phyloP scores from a whole-genome alignment of 768 basidiomycete species.

The Cyclocybe aegerita region DNA sequence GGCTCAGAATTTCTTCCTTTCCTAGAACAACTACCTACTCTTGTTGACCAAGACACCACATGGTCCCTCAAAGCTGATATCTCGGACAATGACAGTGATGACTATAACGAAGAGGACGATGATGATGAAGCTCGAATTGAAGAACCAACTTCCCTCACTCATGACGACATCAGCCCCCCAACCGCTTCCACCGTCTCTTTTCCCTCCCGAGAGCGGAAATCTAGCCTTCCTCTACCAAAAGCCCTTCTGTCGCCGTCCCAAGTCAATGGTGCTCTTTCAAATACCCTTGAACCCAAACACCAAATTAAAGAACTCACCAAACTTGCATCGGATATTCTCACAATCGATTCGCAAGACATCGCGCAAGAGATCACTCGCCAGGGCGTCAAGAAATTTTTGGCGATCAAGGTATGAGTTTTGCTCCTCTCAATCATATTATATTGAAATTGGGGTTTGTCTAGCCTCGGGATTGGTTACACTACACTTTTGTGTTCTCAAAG shows the following conservation, averaged over 20 bases:
- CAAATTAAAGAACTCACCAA: constrained; percentile 63
- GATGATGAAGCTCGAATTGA: constrained; percentile 40
- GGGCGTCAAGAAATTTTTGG: constrained; percentile 66
- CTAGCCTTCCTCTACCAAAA: constrained; percentile 61
- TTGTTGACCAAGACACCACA: constrained; percentile 65
- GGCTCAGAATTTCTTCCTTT: constrained; percentile 83
- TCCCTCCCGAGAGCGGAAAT: constrained; percentile 59
- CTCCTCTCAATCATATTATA: constrained; percentile 7
- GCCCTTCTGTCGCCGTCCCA: constrained; percentile 38
- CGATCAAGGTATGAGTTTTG: constrained; percentile 62
- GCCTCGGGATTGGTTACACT: constrained; percentile 88
- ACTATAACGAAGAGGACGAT: constrained; percentile 60
- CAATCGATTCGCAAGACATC: constrained; percentile 61
- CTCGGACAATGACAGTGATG: constrained; percentile 60
- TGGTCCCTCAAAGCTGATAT: constrained; percentile 77
- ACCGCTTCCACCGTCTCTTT: constrained; percentile 10
- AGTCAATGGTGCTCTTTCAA: constrained; percentile 23
- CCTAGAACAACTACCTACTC: constrained; percentile 60
- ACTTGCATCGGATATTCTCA: constrained; percentile 56
- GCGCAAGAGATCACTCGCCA: constrained; percentile 85
- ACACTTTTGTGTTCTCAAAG: constrained; percentile 67
- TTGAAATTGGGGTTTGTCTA: constrained; percentile 27
- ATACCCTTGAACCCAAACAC: constrained; percentile 47
- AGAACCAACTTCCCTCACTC: constrained; percentile 8
- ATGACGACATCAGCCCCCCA: constrained; percentile 1